Percentiles rank a stretch among this genome's conserved stretches.
These are phyloP conservation scores for Aspergillus aculeatinus DNA, from an alignment of 2,329 filamentous ascomycete genomes.

Conservation along the genomic window DNA sequence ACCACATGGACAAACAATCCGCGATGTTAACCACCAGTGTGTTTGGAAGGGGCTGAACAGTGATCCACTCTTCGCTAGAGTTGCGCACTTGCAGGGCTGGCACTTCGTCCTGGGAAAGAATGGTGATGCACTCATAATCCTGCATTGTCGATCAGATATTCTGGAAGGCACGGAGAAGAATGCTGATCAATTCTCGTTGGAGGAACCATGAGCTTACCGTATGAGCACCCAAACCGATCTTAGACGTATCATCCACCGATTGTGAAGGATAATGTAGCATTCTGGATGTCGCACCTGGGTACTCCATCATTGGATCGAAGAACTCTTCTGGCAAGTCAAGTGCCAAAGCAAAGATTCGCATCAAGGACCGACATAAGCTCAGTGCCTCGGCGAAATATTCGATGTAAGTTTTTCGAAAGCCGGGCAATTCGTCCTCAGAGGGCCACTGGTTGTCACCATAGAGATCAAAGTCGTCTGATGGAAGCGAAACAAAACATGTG, in stretches of 20 bases:
- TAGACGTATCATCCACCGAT: conserved; percentile 34
- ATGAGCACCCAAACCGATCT: conserved; percentile 42
- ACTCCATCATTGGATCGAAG: conserved; percentile 35
- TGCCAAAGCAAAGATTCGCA: conserved; percentile 43
- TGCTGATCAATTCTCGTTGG: too few species aligned
- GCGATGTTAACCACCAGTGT: conserved; percentile 34
- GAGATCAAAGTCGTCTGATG: conserved; percentile 19
- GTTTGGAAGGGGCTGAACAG: conserved; percentile 24
- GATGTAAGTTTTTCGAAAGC: conserved; percentile 19
- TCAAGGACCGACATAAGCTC: conserved; percentile 19
- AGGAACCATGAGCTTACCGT: conserved; percentile 25
- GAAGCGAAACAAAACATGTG: conserved; percentile 13
- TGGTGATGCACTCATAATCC: conserved; percentile 44
- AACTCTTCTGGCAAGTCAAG: conserved; percentile 39
- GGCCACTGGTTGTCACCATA: conserved; percentile 29
- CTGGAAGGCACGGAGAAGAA: too few species aligned
- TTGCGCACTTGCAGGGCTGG: conserved; percentile 39
- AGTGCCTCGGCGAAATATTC: conserved; percentile 21
- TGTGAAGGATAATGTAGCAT: conserved; percentile 44
- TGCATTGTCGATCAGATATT: not conserved
- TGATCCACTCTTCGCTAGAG: conserved; percentile 28
- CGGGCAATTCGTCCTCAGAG: conserved; percentile 13
- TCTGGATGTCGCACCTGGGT: conserved; percentile 41
- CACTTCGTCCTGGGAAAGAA: conserved; percentile 43
- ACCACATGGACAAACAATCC: conserved; percentile 33